A percentile compares a stretch with the other conserved stretches of the same genome.
phyloP scores from a whole-genome alignment of 495 filamentous ascomycete genomes.

The Bathelium albidoporum region DNA sequence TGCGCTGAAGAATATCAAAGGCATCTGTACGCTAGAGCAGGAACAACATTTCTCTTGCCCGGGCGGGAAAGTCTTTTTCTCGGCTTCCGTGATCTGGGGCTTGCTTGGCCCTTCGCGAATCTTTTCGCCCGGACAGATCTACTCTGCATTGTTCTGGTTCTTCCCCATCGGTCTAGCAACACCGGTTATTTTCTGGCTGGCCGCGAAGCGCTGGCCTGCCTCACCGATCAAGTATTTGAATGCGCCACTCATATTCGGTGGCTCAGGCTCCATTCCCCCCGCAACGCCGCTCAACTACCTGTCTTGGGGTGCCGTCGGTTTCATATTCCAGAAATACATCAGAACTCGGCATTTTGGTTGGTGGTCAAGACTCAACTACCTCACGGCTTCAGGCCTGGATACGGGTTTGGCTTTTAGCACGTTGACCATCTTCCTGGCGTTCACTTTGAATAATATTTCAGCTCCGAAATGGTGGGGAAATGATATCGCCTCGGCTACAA shows the following conservation, averaged over 20 bases:
- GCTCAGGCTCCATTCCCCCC: conserved; percentile 57
- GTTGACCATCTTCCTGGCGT: conserved; percentile 60
- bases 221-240: conserved; percentile 46
- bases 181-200: conserved; percentile 58
- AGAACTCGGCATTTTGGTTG: conserved; percentile 53
- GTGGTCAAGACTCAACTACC: conserved; percentile 62
- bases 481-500: conserved; percentile 33
- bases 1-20: conserved; percentile 71
- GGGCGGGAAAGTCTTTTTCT: conserved; percentile 80
- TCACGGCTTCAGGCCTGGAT: conserved; percentile 47
- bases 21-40: conserved; percentile 65
- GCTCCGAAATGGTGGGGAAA: conserved; percentile 62
- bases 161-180: conserved; percentile 65
- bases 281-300: conserved; percentile 78
- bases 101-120: conserved; percentile 69
- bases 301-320: conserved; percentile 74
- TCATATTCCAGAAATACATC: conserved; percentile 68
- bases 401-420: conserved; percentile 55
- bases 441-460: conserved; percentile 42
- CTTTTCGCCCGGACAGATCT: conserved; percentile 64
- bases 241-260: conserved; percentile 60
- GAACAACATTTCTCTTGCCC: conserved; percentile 86
- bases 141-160: conserved; percentile 63
- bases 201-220: conserved; percentile 43
- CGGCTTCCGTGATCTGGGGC: conserved; percentile 81